phyloP scores from a whole-genome alignment of 2,329 filamentous ascomycete species.

The Juglanconis sp. region DNA sequence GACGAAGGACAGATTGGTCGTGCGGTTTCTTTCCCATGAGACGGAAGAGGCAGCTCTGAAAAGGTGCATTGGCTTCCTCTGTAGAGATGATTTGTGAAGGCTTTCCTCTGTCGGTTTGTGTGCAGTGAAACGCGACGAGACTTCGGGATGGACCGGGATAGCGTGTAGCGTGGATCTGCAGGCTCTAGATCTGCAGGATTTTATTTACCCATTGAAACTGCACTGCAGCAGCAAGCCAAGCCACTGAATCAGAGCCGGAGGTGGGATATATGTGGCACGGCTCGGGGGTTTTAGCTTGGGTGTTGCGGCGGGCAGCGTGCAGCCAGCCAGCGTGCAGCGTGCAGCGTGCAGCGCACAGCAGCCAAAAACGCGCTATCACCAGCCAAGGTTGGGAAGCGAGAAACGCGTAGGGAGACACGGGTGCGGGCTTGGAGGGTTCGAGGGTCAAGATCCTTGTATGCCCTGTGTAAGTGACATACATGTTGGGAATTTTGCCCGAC shows the following conservation, averaged over 20 bases:
- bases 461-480: not conserved
- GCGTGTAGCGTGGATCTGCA: too few relatives aligned
- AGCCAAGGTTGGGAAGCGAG: not conserved
- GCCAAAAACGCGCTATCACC: slow-evolving; percentile 14
- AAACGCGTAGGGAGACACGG: slow-evolving; percentile 12
- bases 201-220: not conserved
- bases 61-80: too few relatives aligned
- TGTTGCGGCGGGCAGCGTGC: too few relatives aligned
- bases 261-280: not conserved
- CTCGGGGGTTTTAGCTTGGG: not conserved
- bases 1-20: not conserved
- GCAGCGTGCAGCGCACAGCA: not conserved
- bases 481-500: not conserved
- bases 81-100: too few relatives aligned
- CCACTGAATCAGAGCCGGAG: not conserved
- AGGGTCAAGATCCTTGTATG: not conserved
- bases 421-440: not conserved
- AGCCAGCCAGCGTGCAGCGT: too few relatives aligned
- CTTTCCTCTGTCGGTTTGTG: too few relatives aligned
- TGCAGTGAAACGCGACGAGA: too few relatives aligned
- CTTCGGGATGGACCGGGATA: too few relatives aligned
- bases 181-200: too few relatives aligned
- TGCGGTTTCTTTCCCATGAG: not conserved
- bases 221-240: not conserved
- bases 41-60: too few relatives aligned